Conservation (phyloP, 169 alveolate genomes). For the Neospora caninum region DNA sequence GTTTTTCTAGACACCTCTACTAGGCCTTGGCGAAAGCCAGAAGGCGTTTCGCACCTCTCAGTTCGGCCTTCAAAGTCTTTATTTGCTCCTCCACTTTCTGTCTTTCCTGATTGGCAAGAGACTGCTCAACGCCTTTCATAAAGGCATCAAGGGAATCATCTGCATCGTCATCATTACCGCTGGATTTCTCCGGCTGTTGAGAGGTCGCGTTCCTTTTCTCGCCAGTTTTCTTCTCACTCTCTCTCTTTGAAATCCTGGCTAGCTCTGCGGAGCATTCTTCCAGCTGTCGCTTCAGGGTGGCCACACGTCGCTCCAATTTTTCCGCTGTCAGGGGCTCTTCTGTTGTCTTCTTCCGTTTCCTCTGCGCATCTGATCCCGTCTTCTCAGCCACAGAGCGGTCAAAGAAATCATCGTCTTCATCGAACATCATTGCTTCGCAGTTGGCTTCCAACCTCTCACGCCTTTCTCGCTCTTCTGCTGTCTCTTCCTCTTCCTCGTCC, state of each 20-base stretch:
- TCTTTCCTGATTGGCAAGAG: neutral
- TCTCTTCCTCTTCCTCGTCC: slow-evolving; percentile 13
- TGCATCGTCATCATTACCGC: neutral
- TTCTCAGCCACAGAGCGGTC: slow-evolving; percentile 13
- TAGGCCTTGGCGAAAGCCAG: neutral
- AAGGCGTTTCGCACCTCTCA: slow-evolving; percentile 9
- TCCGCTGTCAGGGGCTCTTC: neutral
- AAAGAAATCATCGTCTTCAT: slow-evolving; percentile 34
- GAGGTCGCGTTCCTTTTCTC: neutral
- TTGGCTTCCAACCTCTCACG: slow-evolving; percentile 6
- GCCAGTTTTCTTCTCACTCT: neutral
- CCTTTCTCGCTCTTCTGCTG: slow-evolving; percentile 5
- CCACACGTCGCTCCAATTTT: neutral
- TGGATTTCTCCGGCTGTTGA: neutral
- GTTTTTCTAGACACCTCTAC: too few relatives aligned
- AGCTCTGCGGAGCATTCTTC: neutral
- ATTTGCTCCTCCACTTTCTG: neutral
- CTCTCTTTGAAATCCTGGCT: neutral
- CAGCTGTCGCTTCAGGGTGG: neutral
- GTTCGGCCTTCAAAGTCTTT: neutral
- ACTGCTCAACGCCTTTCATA: neutral
- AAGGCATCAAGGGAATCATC: slow-evolving; percentile 24
- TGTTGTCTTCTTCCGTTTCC: neutral
- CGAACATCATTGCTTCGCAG: slow-evolving; percentile 33
- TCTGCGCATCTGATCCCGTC: neutral